Base-by-base conservation (phyloP, 371 early-diverging fungal genomes). In the Dipsacomyces acuminosporus region DNA sequence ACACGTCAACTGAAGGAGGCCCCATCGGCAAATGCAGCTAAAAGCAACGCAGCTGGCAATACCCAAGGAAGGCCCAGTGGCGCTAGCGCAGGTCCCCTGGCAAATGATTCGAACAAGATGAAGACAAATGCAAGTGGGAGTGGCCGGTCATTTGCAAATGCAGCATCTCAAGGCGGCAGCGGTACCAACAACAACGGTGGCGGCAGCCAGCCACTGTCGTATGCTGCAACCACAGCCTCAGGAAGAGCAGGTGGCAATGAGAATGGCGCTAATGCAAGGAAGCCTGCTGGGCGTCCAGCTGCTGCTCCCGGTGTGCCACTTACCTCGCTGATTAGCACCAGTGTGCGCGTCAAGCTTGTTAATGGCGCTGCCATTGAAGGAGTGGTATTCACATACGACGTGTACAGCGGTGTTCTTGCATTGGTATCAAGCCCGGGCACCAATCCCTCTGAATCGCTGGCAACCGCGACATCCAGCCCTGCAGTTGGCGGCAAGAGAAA, bases 351-450 rank as follows among this genome's bases (percentile, higher is more conserved):
- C 18, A 64, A 55, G 21, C 50, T 58, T 30, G 41, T 53, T 1
- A 59, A 72, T 34, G 59, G 49, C 47, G 22, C 47, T 19, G 40
- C 22, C 8, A 47, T 58, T 11, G 59, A 57, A 54, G 72, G 72
- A 2, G 25, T 50, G 25, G 41, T 72, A 49, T 72, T 59, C 36
- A 48, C 70, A 20, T 72, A 64, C 54, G 72, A 72, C 21, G 63
- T 67, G 21, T 70, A 54, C 52, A 71, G 60, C 50, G 72, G 69
- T n/a, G 60, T 71, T 11, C 40, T 59, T 13, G 72, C 71, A 4
- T 34, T 72, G 41, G 46, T 71, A 7, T 56, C 66, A 21, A 41
- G 17, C 0, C 19, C 38, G 13, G 21, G 47, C 8, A 38, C 17
- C 11, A 48, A 45, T 15, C 51, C 26, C 19, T 17, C 30, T 17